Base-by-base conservation (phyloP, 139 green algal genomes). In the Trebouxia sp. region DNA sequence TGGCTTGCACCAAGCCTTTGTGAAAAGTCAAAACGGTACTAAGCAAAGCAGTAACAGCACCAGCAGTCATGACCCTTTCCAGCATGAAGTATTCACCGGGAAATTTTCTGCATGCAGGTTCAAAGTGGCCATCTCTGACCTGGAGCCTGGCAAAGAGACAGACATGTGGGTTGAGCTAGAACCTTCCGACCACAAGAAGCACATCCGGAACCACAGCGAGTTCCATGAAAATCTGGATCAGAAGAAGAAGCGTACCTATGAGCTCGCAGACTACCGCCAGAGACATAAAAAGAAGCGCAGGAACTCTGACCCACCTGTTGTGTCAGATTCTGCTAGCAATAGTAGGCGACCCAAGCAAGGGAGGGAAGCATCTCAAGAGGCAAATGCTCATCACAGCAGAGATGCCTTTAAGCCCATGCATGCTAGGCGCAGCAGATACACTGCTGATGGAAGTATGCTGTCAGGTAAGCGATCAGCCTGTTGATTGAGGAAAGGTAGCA, bases 151-250 rank as follows among this genome's bases (percentile, higher is more conserved):
- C 35, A 14, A 79, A 45, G 48, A 47, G 9, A 42, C 65, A 11
- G 48, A 79, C 37, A 75, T 79, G 37, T 83, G 79, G 79, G 66
- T 83, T 10, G 66, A 72, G 2, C 47, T 83, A 14, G 48, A 58
- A 22, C 12, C 48, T 17, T 65, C 79, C n/a, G 65, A 65, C 41
- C 42, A 77, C 26, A 53, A 77, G 69, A 53, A 53, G 41, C 69
- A 53, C 41, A 77, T 56, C 0, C 69, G 42, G 12, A 53, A 77
- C 26, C 69, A 53, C 41, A 77, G 26, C 24, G 41, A 77, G 41
- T 53, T 56, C 3, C 41, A 51, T 22, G 39, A 77, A 24, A 28
- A 77, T 20, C 41, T 51, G 24, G 41, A 77, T 50, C 65, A n/a
- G 3, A 47, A 50, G 0, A 30, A 75, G 37, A 30, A 35, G 0